A percentile compares a stretch with the other conserved stretches of the same genome.
These are phyloP conservation scores for Populus deltoides DNA, from an alignment of 345 rosid species.

Conservation along the genomic window DNA sequence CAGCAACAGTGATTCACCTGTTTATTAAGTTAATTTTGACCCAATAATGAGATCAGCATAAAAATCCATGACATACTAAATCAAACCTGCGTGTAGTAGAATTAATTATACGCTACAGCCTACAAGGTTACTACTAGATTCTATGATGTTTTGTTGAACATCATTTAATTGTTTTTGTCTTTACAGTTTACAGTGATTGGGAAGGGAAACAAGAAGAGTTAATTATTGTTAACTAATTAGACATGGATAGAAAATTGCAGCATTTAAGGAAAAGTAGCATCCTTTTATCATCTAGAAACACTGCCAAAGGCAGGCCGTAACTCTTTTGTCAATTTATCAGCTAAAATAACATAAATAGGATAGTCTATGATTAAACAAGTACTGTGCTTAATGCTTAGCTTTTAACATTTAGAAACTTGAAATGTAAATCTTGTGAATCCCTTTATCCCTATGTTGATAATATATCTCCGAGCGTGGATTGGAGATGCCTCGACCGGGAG, in stretches of 20 bases:
- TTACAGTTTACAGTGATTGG: background rate
- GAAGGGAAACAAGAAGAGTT: background rate
- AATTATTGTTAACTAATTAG: background rate
- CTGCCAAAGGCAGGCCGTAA: background rate
- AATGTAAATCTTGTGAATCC: background rate
- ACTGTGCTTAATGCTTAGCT: background rate
- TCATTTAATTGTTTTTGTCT: background rate
- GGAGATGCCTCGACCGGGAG: background rate
- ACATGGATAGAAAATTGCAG: background rate
- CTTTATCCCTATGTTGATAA: background rate
- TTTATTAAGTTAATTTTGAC: too few relatives aligned
- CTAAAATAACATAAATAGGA: background rate
- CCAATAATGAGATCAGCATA: background rate
- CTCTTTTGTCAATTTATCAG: background rate
- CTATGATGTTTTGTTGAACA: background rate
- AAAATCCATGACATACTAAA: background rate
- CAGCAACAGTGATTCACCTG: background rate
- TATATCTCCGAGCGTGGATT: background rate
- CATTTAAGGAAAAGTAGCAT: background rate
- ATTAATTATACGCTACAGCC: background rate
- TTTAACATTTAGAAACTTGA: background rate
- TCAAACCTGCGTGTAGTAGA: background rate
- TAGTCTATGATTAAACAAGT: background rate
- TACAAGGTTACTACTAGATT: background rate
- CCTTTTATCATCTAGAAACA: background rate